phyloP scores from a whole-genome alignment of 768 basidiomycete genomes.

The Albatrellus ellisii region DNA sequence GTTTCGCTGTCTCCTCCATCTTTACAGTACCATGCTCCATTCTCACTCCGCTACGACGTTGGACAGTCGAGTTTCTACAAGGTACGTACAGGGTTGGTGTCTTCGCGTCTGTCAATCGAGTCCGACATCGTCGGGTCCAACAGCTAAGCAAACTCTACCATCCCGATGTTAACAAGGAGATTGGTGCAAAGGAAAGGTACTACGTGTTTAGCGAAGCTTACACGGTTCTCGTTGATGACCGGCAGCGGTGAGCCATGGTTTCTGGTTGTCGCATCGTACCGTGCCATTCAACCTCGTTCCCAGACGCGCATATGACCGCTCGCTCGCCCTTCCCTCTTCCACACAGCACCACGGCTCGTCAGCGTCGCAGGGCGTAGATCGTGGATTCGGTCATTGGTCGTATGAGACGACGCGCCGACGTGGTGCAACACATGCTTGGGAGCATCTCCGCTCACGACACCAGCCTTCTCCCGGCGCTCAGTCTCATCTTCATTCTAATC shows the following conservation, averaged over 20 bases:
- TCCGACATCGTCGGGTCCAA: background rate
- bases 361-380: constrained; percentile 6
- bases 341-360: constrained; percentile 3
- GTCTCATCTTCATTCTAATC: constrained; percentile 5
- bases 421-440: constrained; percentile 27
- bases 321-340: constrained; percentile 8
- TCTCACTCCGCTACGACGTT: background rate
- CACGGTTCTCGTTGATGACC: constrained; percentile 29
- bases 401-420: constrained; percentile 21
- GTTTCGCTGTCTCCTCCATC: background rate
- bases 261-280: no score
- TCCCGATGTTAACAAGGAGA: constrained; percentile 30
- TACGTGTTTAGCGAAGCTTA: constrained; percentile 36
- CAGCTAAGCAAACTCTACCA: constrained; percentile 37
- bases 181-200: constrained; percentile 25
- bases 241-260: constrained; percentile 31
- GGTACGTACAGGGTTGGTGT: constrained; percentile 15
- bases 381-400: constrained; percentile 12
- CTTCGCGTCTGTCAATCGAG: background rate
- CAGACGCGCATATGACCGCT: constrained; percentile 24
- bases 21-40: background rate
- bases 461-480: constrained; percentile 10
- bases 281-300: background rate
- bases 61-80: constrained; percentile 25
- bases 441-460: constrained; percentile 10